These are phyloP conservation scores for Coix lacrymajobi DNA, from an alignment of 176 grass and related monocot genomes.

Conservation along the genomic window DNA sequence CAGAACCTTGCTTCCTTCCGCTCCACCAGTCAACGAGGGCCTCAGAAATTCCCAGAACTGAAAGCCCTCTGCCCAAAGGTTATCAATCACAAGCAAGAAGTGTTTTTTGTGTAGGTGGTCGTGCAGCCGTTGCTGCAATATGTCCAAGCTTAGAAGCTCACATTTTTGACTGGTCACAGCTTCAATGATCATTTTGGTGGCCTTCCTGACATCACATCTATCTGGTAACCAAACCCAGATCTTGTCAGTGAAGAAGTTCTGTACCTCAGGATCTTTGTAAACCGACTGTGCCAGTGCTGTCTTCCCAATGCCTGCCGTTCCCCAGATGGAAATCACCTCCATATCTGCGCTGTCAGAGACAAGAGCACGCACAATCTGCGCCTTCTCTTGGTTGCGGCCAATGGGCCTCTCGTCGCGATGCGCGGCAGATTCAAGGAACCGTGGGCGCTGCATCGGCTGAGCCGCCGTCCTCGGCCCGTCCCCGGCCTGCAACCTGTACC, in stretches of 20 bases:
- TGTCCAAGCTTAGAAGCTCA: conserved; percentile 24
- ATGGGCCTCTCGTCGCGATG: conserved; percentile 4
- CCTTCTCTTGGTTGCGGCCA: conserved; percentile 6
- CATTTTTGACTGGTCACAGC: conserved; percentile 12
- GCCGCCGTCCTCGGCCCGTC: conserved; percentile 16
- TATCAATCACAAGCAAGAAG: conserved; percentile 58
- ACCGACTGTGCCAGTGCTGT: conserved; percentile 43
- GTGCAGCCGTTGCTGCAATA: conserved; percentile 32
- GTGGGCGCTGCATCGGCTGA: background rate
- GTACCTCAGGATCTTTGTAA: background rate
- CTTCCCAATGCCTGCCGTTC: conserved; percentile 48
- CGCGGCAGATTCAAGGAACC: conserved; percentile 12
- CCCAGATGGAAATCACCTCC: conserved; percentile 37
- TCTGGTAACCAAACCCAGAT: conserved; percentile 51
- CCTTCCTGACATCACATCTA: conserved; percentile 23
- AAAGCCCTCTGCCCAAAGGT: conserved; percentile 36
- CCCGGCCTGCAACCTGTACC: background rate
- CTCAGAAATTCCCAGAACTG: conserved; percentile 44
- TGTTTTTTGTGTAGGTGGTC: background rate
- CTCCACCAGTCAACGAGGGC: conserved; percentile 18
- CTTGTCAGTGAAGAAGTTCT: conserved; percentile 17
- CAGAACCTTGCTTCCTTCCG: conserved; percentile 39
- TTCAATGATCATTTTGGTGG: conserved; percentile 45
- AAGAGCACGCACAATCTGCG: conserved; percentile 11
- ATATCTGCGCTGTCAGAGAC: background rate